Conservation (phyloP, 257 asterid genomes). For the Salvia splendens region DNA sequence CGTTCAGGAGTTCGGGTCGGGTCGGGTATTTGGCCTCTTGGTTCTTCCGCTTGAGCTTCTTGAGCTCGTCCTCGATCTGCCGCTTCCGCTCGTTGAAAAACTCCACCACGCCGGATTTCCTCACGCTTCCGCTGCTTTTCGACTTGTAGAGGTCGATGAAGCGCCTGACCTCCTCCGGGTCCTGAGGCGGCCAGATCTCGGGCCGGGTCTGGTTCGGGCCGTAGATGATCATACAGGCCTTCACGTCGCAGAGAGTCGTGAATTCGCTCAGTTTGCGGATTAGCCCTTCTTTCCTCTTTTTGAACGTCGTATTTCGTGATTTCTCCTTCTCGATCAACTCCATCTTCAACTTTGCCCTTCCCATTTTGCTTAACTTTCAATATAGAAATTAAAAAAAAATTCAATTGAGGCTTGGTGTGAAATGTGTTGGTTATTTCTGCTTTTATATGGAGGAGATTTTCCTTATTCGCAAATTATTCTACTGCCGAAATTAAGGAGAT, state of each 20-base stretch:
- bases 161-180: conserved; percentile 37
- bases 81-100: neutral
- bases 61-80: neutral
- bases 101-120: neutral
- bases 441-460: no score
- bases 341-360: conserved; percentile 71
- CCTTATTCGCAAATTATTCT: no score
- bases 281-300: conserved; percentile 67
- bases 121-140: conserved; percentile 31
- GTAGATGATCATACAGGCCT: conserved; percentile 63
- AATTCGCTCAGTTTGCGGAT: conserved; percentile 58
- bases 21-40: neutral
- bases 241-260: conserved; percentile 69
- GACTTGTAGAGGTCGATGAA: conserved; percentile 48
- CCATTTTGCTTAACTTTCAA: conserved; percentile 35
- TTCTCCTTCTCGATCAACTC: conserved; percentile 59
- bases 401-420: neutral
- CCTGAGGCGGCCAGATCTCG: conserved; percentile 70
- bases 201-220: conserved; percentile 51
- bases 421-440: no score
- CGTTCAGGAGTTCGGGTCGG: neutral
- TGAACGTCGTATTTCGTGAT: conserved; percentile 53
- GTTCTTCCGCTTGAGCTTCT: neutral
- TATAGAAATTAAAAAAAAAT: no score
- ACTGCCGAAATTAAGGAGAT: neutral